Evolutionary conservation across 495 filamentous ascomycete species (phyloP), one percentile per base, ranked within the genome.

Genomic region (Glutinoglossum americanum): DNA sequence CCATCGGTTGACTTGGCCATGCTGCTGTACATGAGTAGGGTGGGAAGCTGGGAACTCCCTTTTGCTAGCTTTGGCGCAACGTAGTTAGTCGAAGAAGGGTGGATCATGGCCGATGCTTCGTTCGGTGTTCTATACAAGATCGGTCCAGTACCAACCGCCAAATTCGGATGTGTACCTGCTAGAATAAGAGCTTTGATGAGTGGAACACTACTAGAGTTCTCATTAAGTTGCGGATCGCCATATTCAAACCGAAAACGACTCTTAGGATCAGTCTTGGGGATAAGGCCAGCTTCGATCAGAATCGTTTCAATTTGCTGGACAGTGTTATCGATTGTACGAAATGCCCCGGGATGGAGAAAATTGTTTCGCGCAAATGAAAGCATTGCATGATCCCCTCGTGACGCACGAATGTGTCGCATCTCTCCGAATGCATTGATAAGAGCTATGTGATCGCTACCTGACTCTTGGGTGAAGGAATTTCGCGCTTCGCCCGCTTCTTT

Each of bases 371-470:
- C 70, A 44, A 70, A 74, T 5, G 65, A 28, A 21, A 51, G 57
- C 51, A 71, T 68, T 9, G 56, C 59, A 5, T 57, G 49, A 27
- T 61, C 55, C 4, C 71, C 57, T 67, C 68, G 11, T 47, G 71
- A 25, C 19, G 37, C n/a, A 30, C 15, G 57, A 57, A 32, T 63
- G 25, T 33, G 0, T 64, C 76, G 71, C 41, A 74, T 63, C 57
- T 72, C 67, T 41, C 67, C 67, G 60, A 76, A 74, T 8, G 75
- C 76, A 51, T 78, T 76, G 47, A 80, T 60, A 10, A 70, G 59
- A 51, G 69, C 71, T 39, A 80, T 70, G 56, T 80, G 77, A 51
- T 81, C 79, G 60, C 74, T 78, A 6, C 62, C 62, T 5, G 67
- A 66, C 9, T 66, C 68, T 23, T 67, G 60, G 11, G 70, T 68